Conservation (phyloP, 345 rosid genomes). For the Theobroma cacao region DNA sequence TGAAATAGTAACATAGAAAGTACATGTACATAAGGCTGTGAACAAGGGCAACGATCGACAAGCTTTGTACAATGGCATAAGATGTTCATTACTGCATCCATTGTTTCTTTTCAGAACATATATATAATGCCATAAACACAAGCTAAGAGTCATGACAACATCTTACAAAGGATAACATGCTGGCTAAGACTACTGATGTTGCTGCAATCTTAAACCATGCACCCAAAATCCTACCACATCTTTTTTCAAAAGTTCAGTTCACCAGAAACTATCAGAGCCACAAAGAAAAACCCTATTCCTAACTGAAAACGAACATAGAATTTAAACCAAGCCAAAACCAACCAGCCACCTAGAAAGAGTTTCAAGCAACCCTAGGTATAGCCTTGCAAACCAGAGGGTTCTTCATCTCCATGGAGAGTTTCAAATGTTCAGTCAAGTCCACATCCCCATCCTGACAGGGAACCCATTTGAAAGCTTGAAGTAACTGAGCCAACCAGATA, state of each 20-base stretch:
- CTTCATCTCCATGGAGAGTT: conserved; percentile 69
- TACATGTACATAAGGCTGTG: neutral
- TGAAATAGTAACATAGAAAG: neutral
- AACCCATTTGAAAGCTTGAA: conserved; percentile 50
- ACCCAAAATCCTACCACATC: neutral
- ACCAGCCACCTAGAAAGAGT: neutral
- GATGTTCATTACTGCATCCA: neutral
- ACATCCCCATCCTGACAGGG: conserved; percentile 27
- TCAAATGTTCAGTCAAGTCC: conserved; percentile 46
- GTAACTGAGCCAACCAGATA: conserved; percentile 58
- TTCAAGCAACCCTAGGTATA: conserved; percentile 29
- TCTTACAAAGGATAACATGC: neutral
- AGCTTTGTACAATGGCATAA: neutral
- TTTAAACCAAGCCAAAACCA: neutral
- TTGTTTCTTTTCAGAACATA: neutral
- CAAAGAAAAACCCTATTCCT: neutral
- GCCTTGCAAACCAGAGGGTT: conserved; percentile 54
- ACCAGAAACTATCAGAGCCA: neutral
- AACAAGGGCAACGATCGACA: neutral
- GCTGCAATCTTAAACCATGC: neutral
- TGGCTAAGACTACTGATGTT: neutral
- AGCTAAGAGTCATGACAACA: neutral
- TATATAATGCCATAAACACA: neutral
- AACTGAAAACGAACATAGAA: neutral
- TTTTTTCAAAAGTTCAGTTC: too few species aligned